Evolutionary conservation across 352 stramenopile genomes (phyloP), one percentile per base, ranked within the genome.

Genomic region (Elongisporangium undulatum): DNA sequence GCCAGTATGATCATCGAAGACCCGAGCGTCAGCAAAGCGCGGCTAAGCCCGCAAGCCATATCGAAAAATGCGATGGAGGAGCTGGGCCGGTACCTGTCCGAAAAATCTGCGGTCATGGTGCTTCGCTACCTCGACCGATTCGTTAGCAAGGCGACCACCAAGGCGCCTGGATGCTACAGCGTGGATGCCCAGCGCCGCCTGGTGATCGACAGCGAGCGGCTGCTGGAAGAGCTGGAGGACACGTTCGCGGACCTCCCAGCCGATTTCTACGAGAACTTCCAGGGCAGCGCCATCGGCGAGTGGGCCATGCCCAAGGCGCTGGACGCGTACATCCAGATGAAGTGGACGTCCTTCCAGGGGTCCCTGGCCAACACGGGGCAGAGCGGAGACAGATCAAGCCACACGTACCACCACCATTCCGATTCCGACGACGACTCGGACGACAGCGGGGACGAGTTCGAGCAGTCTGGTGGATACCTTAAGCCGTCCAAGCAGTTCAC

Each of bases 31-130:
- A 41, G 29, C 9, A 90, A 69, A 45, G 75, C 69, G 17, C 79
- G 83, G 55, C 56, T 92, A 39, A 85, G 77, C 49, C 77, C 75
- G 16, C 82, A 89, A 56, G 67, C 70, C 0, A 81, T 90, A 55
- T 85, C 82, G 21, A 72, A 90, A n/a, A 56, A 83, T n/a, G 82
- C 80, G 13, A 80, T 89, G 64, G 82, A 81, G 23, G 82, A 88
- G 53, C 60, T 92, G 54, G 82, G 89, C 58, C 77, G 71, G 56
- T 77, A 76, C 58, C 39, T 90, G 66, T 74, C 72, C 41, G 82
- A 92, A 64, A 90, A 92, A 72, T 89, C 75, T 39, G 80, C 82
- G 52, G 88, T 90, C 58, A 92, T 92, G 82, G 73, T 92, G 17
- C 71, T 92, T 59, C 82, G 82, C 17, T 92, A 90, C 60, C 71